phyloP scores from a whole-genome alignment of 2,329 filamentous ascomycete species.

The Ophiostoma sp. region DNA sequence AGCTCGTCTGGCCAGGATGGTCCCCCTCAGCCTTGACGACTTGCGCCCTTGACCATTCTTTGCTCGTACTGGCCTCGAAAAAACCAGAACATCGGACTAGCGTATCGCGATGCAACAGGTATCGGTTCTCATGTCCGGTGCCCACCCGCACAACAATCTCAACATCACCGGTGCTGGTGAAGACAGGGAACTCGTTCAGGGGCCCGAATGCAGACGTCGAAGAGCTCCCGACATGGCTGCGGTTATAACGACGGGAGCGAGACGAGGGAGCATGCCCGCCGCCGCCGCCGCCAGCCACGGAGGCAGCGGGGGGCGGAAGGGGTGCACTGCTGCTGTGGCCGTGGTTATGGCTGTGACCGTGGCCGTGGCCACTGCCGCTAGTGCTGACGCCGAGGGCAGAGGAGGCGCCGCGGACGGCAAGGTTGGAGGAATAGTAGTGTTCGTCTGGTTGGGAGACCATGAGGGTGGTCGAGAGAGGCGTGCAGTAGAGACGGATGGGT shows the following conservation, averaged over 20 bases:
- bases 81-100: conserved; percentile 87
- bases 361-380: conserved; percentile 8
- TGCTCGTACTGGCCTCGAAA: conserved; percentile 79
- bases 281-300: conserved; percentile 16
- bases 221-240: conserved; percentile 70
- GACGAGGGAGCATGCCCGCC: conserved; percentile 18
- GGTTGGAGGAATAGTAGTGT: conserved; percentile 31
- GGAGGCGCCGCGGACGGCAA: conserved; percentile 33
- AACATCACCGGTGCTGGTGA: conserved; percentile 84
- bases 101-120: conserved; percentile 81
- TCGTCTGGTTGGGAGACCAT: conserved; percentile 35
- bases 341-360: conserved; percentile 18
- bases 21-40: conserved; percentile 6
- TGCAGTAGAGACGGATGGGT: neutral
- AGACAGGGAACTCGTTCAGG: conserved; percentile 89
- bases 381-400: conserved; percentile 30
- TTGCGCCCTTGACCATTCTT: conserved; percentile 62
- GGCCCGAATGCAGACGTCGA: conserved; percentile 45
- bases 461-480: conserved; percentile 18
- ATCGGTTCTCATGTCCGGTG: conserved; percentile 68
- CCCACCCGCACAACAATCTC: conserved; percentile 70
- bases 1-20: neutral
- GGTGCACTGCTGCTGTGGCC: conserved; percentile 26
- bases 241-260: conserved; percentile 55
- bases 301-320: conserved; percentile 23